A percentile compares a stretch with the other conserved stretches of the same genome.
Evolutionary conservation across 1,139 yeast genomes (phyloP).

Genomic region (Kodamaea fungicola): DNA sequence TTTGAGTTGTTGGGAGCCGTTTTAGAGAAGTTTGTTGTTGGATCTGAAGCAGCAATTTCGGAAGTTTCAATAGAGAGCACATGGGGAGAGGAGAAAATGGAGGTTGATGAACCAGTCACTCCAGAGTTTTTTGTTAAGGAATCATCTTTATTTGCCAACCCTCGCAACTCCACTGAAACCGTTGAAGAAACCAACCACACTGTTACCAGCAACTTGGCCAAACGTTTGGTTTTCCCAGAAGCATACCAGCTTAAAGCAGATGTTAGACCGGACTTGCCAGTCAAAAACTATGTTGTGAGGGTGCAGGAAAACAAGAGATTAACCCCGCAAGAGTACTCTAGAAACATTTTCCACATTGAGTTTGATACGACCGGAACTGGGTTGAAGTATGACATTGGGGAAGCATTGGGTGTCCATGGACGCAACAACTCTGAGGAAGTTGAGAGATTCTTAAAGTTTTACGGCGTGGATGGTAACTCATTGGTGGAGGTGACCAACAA

Average conservation of each 20-base stretch:
- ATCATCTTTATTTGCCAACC: constrained; percentile 52
- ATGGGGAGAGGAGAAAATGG: constrained; percentile 33
- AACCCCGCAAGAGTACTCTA: constrained; percentile 86
- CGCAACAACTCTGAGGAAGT: constrained; percentile 70
- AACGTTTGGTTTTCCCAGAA: constrained; percentile 75
- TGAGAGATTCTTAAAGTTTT: constrained; percentile 62
- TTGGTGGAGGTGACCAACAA: constrained; percentile 70
- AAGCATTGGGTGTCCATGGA: constrained; percentile 94
- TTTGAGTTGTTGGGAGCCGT: constrained; percentile 84
- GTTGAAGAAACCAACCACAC: constrained; percentile 36
- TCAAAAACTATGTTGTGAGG: constrained; percentile 79
- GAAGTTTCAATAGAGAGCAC: constrained; percentile 42
- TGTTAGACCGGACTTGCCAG: constrained; percentile 89
- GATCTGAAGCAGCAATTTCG: constrained; percentile 46
- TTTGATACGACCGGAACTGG: constrained; percentile 91
- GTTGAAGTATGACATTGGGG: constrained; percentile 89
- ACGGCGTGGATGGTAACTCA: constrained; percentile 67
- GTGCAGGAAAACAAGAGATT: constrained; percentile 91
- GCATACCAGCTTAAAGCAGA: constrained; percentile 56
- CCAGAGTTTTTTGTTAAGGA: constrained; percentile 54
- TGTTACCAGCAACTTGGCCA: constrained; percentile 56
- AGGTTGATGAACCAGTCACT: constrained; percentile 17
- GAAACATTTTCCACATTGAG: constrained; percentile 96
- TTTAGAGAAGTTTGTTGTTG: constrained; percentile 62
- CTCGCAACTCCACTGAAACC: constrained; percentile 40